phyloP scores from a whole-genome alignment of 208 protist genomes.

The Acanthamoeba healyi region DNA sequence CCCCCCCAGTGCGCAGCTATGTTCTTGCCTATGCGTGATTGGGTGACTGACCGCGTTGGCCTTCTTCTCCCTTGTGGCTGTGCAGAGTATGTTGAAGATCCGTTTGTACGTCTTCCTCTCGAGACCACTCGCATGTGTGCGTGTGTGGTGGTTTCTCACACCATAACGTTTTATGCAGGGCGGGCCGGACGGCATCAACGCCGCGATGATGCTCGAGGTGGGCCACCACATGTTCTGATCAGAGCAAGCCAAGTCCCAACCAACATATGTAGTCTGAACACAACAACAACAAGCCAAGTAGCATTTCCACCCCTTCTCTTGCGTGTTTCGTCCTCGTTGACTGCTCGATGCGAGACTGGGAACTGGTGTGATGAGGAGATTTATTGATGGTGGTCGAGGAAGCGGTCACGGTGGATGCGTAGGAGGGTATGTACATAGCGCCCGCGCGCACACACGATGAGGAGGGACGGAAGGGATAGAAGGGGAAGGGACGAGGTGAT shows the following conservation, averaged over 20 bases:
- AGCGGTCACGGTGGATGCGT: not conserved
- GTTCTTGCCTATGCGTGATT: too few species aligned
- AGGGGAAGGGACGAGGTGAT: not conserved
- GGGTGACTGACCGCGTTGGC: too few species aligned
- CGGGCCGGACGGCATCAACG: conserved; percentile 53
- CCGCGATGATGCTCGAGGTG: conserved; percentile 39
- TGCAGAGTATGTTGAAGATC: conserved; percentile 56
- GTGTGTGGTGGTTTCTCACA: too few species aligned
- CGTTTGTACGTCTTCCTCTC: conserved; percentile 9
- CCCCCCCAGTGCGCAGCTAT: too few species aligned
- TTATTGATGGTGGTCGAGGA: not conserved
- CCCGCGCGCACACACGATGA: not conserved
- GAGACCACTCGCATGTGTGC: conserved; percentile 3
- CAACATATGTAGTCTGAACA: too few species aligned
- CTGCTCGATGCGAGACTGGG: too few species aligned
- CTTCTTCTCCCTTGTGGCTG: not conserved
- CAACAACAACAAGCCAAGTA: too few species aligned
- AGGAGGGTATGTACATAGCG: not conserved
- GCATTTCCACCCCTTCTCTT: too few species aligned
- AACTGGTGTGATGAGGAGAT: not conserved
- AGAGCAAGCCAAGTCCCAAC: not conserved
- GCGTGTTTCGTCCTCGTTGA: too few species aligned
- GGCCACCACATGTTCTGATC: conserved; percentile 65
- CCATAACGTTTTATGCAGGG: not conserved
- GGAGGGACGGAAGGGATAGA: not conserved